Evolutionary conservation across 768 basidiomycete genomes (phyloP), one percentile per base, ranked within the genome.

Genomic region (Cytidiella melzeri): DNA sequence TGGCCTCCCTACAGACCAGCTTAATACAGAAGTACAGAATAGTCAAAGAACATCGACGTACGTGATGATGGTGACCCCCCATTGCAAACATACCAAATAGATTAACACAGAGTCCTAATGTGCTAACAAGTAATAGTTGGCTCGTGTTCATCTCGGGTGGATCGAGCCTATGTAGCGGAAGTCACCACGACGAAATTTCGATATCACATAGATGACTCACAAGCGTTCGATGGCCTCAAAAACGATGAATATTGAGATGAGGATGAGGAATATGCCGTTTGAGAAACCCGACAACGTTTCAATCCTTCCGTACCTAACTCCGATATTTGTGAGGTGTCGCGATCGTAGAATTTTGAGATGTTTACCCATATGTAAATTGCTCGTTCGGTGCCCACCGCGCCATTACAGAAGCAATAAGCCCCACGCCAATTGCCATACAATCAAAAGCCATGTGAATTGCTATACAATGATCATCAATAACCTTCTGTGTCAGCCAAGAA

Each of bases 391-490:
- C 86, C 96, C 96, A 98, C 10, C 87, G 94, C 2, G 95, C 92
- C 87, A 98, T 98, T 4, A 99, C 89, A 7, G 91, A 94, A 4
- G 96, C 96, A 49, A 96, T 82, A 2, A 99, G 76, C 2, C 96
- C 96, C 45, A 99, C 90, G 0, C 83, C 92, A 45, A 99, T 92
- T 0, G 95, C 95, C 79, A 97, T 83, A 62, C 96, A 98, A 68
- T 99, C 96, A 58, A 99, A 99, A 10, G 92, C 91, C 96, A 98
- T 99, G 62, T 99, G 96, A 30, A 99, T 98, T 19, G 96, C 95
- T 98, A 18, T 12, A 13, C 11, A 3, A 43, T 30, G 39, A 25
- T n/a, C 15, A 23, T 38, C 11, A 20, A 19, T 15, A 38, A 13
- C 1, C 34, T 27, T 38, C 24, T 19, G 13, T 19, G 19, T 9